phyloP scores from a whole-genome alignment of 2,329 filamentous ascomycete genomes.

The Alternaria metachromatica region DNA sequence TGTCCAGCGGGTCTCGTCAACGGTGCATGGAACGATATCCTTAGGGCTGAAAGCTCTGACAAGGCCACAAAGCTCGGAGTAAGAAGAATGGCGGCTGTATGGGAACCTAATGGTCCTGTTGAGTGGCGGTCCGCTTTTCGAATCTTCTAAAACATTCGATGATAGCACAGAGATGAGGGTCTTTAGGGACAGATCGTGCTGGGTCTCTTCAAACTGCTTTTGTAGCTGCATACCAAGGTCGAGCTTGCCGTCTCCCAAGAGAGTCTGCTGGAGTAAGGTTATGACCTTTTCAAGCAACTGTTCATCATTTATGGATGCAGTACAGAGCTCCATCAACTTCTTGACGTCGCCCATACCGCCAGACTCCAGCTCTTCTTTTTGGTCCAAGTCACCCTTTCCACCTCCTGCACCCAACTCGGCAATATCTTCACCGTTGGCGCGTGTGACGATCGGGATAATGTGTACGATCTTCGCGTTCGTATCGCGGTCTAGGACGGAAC shows the following conservation, averaged over 20 bases:
- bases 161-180: conserved; percentile 42
- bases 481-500: conserved; percentile 58
- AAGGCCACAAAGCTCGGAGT: conserved; percentile 76
- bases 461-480: conserved; percentile 64
- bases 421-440: conserved; percentile 68
- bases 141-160: conserved; percentile 13
- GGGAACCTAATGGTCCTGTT: conserved; percentile 66
- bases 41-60: conserved; percentile 71
- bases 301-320: conserved; percentile 46
- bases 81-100: conserved; percentile 89
- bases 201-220: conserved; percentile 25
- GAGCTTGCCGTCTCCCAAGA: conserved; percentile 26
- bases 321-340: conserved; percentile 62
- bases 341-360: conserved; percentile 56
- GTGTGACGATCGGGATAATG: conserved; percentile 79
- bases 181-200: conserved; percentile 39
- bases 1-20: conserved; percentile 67
- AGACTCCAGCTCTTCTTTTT: conserved; percentile 70
- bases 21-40: conserved; percentile 84
- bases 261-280: conserved; percentile 39
- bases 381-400: conserved; percentile 76
- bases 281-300: conserved; percentile 45
- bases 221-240: conserved; percentile 36
- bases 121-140: neutral
- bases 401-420: conserved; percentile 79